Conservation (phyloP, 441 rosid genomes). For the Adansonia grandidieri region DNA sequence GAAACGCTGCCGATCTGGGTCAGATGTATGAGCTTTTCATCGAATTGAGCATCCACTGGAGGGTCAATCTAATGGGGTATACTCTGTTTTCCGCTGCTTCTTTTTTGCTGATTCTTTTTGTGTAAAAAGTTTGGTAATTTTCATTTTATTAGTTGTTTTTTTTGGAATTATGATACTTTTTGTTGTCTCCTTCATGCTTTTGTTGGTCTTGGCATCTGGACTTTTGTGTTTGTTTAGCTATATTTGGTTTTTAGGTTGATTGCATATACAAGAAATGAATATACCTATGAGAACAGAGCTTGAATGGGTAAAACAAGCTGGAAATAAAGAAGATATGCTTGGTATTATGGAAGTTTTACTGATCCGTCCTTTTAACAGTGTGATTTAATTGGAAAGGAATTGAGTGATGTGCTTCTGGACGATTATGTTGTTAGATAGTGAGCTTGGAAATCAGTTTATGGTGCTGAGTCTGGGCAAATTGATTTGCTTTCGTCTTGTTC, state of each 20-base stretch:
- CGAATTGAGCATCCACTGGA: slow-evolving; percentile 84
- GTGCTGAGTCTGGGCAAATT: not conserved
- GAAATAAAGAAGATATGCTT: not conserved
- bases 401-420: not conserved
- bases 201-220: slow-evolving; percentile 22
- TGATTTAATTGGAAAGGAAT: slow-evolving; percentile 11
- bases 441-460: not conserved
- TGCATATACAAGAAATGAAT: not conserved
- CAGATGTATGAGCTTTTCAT: slow-evolving; percentile 99
- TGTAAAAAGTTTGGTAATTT: slow-evolving; percentile 5
- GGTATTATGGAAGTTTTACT: not conserved
- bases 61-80: slow-evolving; percentile 96
- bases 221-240: not conserved
- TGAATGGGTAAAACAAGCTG: not conserved
- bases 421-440: not conserved
- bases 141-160: not conserved
- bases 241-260: not conserved
- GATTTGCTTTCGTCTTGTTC: slow-evolving; percentile 3
- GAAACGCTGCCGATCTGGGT: slow-evolving; percentile 99
- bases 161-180: slow-evolving; percentile 7
- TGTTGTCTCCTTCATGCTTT: not conserved
- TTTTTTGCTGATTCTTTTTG: not conserved
- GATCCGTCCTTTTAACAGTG: not conserved
- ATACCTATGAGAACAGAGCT: not conserved
- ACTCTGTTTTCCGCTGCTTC: slow-evolving; percentile 22